Evolutionary conservation across 164 flowering plant genomes (phyloP).

Genomic region (Vitis labrusca): DNA sequence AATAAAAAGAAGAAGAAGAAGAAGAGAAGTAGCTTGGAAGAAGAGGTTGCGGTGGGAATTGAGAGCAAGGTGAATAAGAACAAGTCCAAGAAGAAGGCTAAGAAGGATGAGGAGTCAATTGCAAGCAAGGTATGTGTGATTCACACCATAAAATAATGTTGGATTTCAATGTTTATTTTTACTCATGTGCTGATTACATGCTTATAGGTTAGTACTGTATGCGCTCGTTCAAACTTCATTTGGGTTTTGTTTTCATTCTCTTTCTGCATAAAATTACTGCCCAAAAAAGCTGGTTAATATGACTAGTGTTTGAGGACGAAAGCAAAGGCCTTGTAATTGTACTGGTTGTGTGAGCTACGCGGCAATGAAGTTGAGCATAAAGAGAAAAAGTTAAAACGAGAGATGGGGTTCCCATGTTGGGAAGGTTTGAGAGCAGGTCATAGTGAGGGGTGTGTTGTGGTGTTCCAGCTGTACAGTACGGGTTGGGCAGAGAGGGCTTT

Average conservation of each 20-base stretch:
- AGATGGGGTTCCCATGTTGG: constrained; percentile 16
- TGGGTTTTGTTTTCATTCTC: background rate
- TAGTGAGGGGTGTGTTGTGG: constrained; percentile 13
- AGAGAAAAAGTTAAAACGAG: constrained; percentile 7
- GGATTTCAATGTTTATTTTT: background rate
- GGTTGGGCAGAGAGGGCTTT: constrained; percentile 16
- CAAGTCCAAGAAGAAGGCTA: constrained; percentile 11
- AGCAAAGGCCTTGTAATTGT: constrained; percentile 12
- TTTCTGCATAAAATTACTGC: constrained; percentile 9
- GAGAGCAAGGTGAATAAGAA: constrained; percentile 12
- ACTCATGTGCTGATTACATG: background rate
- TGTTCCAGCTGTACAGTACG: constrained; percentile 42
- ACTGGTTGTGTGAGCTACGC: constrained; percentile 11
- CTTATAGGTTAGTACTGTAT: background rate
- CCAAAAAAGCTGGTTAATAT: constrained; percentile 19
- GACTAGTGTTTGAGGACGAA: constrained; percentile 2
- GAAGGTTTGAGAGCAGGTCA: constrained; percentile 9
- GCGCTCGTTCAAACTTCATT: background rate
- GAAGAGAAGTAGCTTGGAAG: constrained; percentile 8
- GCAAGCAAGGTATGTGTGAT: constrained; percentile 17
- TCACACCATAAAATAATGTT: constrained; percentile 18
- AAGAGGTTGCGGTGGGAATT: background rate
- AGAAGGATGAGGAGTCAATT: constrained; percentile 1
- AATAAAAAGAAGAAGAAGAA: constrained; percentile 11
- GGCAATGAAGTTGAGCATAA: constrained; percentile 11